These are phyloP conservation scores for Moringa oleifera DNA, from an alignment of 345 rosid species.

Conservation along the genomic window DNA sequence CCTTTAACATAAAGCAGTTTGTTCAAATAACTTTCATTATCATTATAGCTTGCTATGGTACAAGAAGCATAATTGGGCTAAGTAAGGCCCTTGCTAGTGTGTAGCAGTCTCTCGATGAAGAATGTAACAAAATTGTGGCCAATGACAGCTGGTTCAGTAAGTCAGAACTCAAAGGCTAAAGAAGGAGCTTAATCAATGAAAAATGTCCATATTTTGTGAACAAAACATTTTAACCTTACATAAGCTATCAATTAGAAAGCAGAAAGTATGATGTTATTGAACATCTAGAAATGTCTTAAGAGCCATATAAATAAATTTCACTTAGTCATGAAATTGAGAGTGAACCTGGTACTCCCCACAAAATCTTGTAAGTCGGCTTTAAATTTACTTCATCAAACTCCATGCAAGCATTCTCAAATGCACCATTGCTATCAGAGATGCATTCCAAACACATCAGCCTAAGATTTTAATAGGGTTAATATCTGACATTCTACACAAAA, in stretches of 20 bases:
- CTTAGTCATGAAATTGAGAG: constrained; percentile 1
- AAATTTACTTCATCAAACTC: constrained; percentile 89
- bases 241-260: not conserved
- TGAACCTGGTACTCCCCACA: constrained; percentile 98
- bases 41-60: not conserved
- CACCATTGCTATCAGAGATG: constrained; percentile 46
- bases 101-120: not conserved
- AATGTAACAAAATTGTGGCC: not conserved
- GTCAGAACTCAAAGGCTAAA: constrained; percentile 4
- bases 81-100: not conserved
- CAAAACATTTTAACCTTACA: not conserved
- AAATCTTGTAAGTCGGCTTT: constrained; percentile 84
- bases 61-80: not conserved
- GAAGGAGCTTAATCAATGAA: not conserved
- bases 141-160: not conserved
- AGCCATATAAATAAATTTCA: not conserved
- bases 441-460: constrained; percentile 6
- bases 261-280: not conserved
- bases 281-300: not conserved
- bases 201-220: not conserved
- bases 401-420: constrained; percentile 94
- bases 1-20: no score
- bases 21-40: not conserved
- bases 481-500: not conserved
- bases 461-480: constrained; percentile 2